phyloP scores from a whole-genome alignment of 768 basidiomycete genomes.

The Trametes cubensis region DNA sequence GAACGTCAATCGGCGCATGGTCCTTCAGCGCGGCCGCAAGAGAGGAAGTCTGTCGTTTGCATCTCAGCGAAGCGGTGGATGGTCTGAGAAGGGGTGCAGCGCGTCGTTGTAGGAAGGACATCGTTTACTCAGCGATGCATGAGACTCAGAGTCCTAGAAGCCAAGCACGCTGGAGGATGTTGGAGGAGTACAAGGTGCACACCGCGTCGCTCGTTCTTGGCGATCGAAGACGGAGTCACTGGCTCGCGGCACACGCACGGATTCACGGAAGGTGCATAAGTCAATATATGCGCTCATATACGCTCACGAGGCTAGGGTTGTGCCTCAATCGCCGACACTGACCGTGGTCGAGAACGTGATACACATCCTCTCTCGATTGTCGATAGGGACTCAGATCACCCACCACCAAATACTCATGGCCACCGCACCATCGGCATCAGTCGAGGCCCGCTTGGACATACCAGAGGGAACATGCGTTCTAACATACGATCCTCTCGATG shows the following conservation, averaged over 20 bases:
- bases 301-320: background rate
- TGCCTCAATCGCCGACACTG: background rate
- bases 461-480: constrained; percentile 56
- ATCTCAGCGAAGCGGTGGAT: constrained; percentile 4
- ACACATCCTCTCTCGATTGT: constrained; percentile 5
- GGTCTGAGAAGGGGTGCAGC: constrained; percentile 18
- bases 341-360: constrained; percentile 5
- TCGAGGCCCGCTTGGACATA: constrained; percentile 45
- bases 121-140: background rate
- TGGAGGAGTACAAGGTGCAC: background rate
- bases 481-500: constrained; percentile 61
- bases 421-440: constrained; percentile 37
- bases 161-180: background rate
- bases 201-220: background rate
- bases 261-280: background rate
- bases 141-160: background rate
- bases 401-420: constrained; percentile 1
- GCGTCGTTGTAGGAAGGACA: constrained; percentile 23
- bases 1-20: constrained; percentile 57
- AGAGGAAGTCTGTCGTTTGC: constrained; percentile 20
- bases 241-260: background rate
- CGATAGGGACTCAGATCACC: background rate
- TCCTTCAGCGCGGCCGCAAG: constrained; percentile 28
- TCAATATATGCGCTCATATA: background rate
- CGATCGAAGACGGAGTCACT: background rate